Conservation (phyloP, 495 filamentous ascomycete genomes). For the Aspergillus asperescens region DNA sequence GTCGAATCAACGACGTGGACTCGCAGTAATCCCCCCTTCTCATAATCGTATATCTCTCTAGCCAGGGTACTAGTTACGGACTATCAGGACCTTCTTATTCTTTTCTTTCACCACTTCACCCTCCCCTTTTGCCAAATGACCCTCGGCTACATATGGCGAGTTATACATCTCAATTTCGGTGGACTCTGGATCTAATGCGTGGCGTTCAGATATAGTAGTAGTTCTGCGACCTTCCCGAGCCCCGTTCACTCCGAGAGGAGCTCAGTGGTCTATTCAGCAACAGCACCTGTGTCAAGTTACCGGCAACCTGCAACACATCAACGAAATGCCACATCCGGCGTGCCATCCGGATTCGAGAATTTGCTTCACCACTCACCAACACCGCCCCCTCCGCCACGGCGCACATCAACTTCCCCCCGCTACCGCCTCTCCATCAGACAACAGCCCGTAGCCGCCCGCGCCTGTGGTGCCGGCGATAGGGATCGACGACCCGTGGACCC, state of each 20-base stretch:
- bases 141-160: neutral
- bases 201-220: constrained; percentile 27
- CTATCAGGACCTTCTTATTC: neutral
- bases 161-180: neutral
- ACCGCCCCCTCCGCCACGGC: constrained; percentile 23
- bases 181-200: constrained; percentile 13
- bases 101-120: too few relatives aligned
- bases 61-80: neutral
- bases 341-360: constrained; percentile 40
- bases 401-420: constrained; percentile 27
- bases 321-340: constrained; percentile 25
- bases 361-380: constrained; percentile 36
- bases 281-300: constrained; percentile 8
- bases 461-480: constrained; percentile 90
- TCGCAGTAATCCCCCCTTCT: constrained; percentile 34
- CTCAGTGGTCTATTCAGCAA: constrained; percentile 16
- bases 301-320: constrained; percentile 9
- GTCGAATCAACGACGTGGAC: constrained; percentile 33
- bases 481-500: constrained; percentile 93
- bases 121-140: neutral
- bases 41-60: neutral
- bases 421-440: constrained; percentile 73
- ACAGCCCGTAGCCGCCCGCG: constrained; percentile 82
- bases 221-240: constrained; percentile 30
- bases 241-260: constrained; percentile 34